Evolutionary conservation across 1,284 basidiomycete species (phyloP).

Genomic region (Agroathelia rolfsii): DNA sequence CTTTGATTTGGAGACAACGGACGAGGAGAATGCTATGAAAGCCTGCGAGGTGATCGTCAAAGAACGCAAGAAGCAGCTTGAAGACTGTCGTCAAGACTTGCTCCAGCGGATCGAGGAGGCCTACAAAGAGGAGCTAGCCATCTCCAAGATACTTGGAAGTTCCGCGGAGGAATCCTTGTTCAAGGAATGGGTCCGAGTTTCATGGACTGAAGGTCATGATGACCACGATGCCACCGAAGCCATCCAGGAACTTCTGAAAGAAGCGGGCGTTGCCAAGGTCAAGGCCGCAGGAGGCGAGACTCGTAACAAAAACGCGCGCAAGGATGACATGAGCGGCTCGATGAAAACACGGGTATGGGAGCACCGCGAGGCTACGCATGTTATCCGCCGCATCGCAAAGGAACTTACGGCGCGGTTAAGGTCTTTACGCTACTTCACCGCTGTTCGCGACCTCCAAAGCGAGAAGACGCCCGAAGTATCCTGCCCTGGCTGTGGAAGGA

Average conservation of each 20-base stretch:
- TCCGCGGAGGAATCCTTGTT: conserved; percentile 73
- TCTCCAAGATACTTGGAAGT: conserved; percentile 51
- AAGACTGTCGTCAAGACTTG: conserved; percentile 72
- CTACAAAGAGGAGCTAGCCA: conserved; percentile 54
- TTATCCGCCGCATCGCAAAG: conserved; percentile 73
- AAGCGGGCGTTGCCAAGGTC: conserved; percentile 43
- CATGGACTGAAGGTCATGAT: conserved; percentile 58
- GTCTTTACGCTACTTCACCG: conserved; percentile 83
- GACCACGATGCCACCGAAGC: conserved; percentile 66
- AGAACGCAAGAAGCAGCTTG: conserved; percentile 71
- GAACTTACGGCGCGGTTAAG: conserved; percentile 84
- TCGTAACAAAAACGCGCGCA: conserved; percentile 43
- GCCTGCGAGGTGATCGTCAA: conserved; percentile 87
- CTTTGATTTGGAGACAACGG: conserved; percentile 75
- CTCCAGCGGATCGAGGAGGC: conserved; percentile 56
- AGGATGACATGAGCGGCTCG: conserved; percentile 43
- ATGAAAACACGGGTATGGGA: conserved; percentile 63
- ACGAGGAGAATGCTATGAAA: conserved; percentile 70
- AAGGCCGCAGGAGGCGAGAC: conserved; percentile 26
- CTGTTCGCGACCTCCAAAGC: conserved; percentile 81
- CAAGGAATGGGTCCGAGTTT: conserved; percentile 62
- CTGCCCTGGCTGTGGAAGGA: conserved; percentile 52
- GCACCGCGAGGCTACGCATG: conserved; percentile 79
- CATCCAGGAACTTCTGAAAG: conserved; percentile 48
- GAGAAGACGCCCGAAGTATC: conserved; percentile 44